Base-by-base conservation (phyloP, 2,329 filamentous ascomycete genomes). In the Xylariaceae sp. region DNA sequence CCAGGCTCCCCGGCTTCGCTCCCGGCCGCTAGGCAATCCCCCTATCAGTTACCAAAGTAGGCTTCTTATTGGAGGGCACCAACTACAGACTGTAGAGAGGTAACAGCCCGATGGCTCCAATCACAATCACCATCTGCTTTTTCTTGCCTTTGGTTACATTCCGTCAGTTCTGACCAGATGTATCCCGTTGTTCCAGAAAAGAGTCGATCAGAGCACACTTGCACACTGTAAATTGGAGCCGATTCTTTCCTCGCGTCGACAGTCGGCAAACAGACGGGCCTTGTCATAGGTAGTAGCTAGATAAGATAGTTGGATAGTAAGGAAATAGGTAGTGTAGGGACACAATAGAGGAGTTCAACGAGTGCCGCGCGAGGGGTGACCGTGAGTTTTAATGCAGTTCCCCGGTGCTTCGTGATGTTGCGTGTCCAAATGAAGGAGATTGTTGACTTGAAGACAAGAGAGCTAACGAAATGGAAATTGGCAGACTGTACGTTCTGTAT, bases 101-200 rank as follows among this genome's bases (percentile, higher is more conserved):
- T 47, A 48, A 50, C 53, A 46, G 47, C 30, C 45, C 47, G 34
- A 41, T 27, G n/a, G 45, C 43, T 49, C 53, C 46, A 46, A 44
- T 45, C 51, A 42, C 45, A 42, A 42, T 51, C 49, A 52, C 47
- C 30, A 48, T 55, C 39, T 19, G 19, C 19, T 26, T n/a, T 47
- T 34, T 34, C 47, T 7, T 37, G 42, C 42, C 11, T 44, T 26
- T 11, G 27, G 42, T 29, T 27, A 44, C 42, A 44, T 44, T 30
- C 27, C 27, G 26, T 11, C 3, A 30, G 27, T 44, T 11, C 27
- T 29, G n/a, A 27, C 26, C 42, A 44, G 42, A 30, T 44, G 42
- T 26, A 9, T 30, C 26, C 27, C 26, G 27, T 30, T 11, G 42
- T 27, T 44, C 42, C 27, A 27, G 42, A 11, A 30, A 11, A 44